phyloP scores from a whole-genome alignment of 163 green algal genomes.

The Scenedesmus sp. region DNA sequence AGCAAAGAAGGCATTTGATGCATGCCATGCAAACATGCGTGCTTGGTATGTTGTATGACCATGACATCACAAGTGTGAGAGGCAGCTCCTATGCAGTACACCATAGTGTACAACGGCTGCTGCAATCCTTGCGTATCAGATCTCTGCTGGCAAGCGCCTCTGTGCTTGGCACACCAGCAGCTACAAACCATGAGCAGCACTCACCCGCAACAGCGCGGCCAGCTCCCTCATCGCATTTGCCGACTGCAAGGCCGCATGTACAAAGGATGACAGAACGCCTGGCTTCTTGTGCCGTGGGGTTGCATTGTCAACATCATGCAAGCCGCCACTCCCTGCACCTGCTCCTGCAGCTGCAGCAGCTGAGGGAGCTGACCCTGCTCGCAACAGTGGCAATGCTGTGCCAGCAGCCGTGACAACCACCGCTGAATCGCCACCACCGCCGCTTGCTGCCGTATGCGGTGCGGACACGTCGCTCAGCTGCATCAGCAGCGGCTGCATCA shows the following conservation, averaged over 20 bases:
- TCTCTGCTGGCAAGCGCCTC: too few relatives aligned
- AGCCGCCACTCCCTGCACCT: neutral
- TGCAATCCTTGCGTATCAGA: too few relatives aligned
- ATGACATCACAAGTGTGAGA: too few relatives aligned
- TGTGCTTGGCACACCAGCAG: neutral
- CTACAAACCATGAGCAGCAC: neutral
- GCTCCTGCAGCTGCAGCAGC: neutral
- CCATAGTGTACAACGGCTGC: too few relatives aligned
- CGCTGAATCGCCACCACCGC: neutral
- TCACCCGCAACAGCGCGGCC: neutral
- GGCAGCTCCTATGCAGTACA: too few relatives aligned
- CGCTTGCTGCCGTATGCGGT: neutral
- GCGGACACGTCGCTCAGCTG: neutral
- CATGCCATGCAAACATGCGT: too few relatives aligned
- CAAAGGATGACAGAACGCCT: neutral
- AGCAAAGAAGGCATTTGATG: too few relatives aligned
- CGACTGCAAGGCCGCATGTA: neutral
- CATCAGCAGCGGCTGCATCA: neutral
- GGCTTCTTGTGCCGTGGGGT: neutral
- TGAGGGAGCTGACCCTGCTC: neutral
- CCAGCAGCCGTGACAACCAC: neutral
- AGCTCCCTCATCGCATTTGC: neutral
- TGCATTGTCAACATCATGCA: neutral
- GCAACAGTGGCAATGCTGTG: neutral
- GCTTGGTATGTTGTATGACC: too few relatives aligned